phyloP scores from a whole-genome alignment of 768 basidiomycete species.

The Fomitopsis pulvina region DNA sequence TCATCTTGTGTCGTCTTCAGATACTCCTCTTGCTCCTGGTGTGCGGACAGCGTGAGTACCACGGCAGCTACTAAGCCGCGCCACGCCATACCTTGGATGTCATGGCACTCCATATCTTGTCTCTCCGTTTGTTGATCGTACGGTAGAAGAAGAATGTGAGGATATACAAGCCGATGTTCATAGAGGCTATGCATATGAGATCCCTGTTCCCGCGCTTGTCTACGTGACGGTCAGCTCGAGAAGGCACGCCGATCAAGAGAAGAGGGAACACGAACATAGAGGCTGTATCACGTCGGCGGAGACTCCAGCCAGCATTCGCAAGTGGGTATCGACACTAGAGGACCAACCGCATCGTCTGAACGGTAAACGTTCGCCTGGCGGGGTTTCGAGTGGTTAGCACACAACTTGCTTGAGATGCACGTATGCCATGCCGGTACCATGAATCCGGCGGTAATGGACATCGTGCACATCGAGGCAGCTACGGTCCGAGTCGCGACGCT shows the following conservation, averaged over 20 bases:
- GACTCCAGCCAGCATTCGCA: constrained; percentile 19
- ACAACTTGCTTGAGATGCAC: not conserved
- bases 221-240: too few relatives aligned
- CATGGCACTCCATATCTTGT: constrained; percentile 46
- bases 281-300: constrained; percentile 8
- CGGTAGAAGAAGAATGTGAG: constrained; percentile 51
- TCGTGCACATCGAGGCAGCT: constrained; percentile 16
- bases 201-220: constrained; percentile 55
- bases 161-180: constrained; percentile 49
- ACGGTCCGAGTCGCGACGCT: constrained; percentile 49
- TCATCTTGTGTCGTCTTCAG: constrained; percentile 53
- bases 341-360: constrained; percentile 37
- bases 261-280: constrained; percentile 15
- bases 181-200: constrained; percentile 46
- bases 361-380: constrained; percentile 52
- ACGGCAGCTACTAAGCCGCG: not conserved
- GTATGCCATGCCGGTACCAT: constrained; percentile 36
- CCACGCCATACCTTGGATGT: constrained; percentile 32
- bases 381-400: too few relatives aligned
- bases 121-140: constrained; percentile 39
- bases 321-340: not conserved
- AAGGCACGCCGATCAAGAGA: not conserved
- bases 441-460: constrained; percentile 54
- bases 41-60: not conserved
- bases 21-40: constrained; percentile 50